Evolutionary conservation across 1,284 basidiomycete species (phyloP).

Genomic region (Pholiota adiposa): DNA sequence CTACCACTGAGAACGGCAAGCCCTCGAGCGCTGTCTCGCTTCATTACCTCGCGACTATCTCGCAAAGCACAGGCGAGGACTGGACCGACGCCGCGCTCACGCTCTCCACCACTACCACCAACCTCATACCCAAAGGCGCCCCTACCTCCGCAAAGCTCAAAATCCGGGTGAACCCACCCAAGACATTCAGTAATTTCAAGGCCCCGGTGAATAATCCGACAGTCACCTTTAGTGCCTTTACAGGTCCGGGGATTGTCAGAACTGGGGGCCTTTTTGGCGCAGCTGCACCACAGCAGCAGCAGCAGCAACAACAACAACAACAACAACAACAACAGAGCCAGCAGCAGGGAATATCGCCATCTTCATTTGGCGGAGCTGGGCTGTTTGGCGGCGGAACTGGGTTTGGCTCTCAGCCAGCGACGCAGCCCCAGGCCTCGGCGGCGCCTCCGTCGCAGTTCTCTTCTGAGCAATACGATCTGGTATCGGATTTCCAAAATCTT

Average conservation of each 20-base stretch:
- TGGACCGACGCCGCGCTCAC: constrained; percentile 55
- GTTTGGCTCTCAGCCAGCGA: no score
- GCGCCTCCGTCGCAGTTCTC: no score
- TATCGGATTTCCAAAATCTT: not conserved
- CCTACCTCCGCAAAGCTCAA: constrained; percentile 26
- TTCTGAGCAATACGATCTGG: no score
- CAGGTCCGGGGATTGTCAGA: no score
- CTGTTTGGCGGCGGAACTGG: no score
- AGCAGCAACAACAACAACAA: constrained; percentile 19
- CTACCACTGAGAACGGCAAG: constrained; percentile 47
- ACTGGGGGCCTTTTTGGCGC: not conserved
- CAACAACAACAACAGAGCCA: constrained; percentile 24
- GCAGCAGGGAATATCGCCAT: no score
- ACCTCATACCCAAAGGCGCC: constrained; percentile 33
- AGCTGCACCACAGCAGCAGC: not conserved
- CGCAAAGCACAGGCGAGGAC: constrained; percentile 63
- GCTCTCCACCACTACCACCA: constrained; percentile 53
- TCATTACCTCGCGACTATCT: constrained; percentile 58
- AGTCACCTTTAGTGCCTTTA: no score
- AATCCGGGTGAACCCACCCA: not conserved
- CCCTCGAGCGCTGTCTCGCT: constrained; percentile 49
- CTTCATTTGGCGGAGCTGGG: no score
- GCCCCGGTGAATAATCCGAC: not conserved
- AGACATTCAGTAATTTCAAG: not conserved
- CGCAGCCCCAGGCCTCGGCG: no score